These are phyloP conservation scores for Aschersonia sp. DNA, from an alignment of 2,329 filamentous ascomycete genomes.

Conservation along the genomic window DNA sequence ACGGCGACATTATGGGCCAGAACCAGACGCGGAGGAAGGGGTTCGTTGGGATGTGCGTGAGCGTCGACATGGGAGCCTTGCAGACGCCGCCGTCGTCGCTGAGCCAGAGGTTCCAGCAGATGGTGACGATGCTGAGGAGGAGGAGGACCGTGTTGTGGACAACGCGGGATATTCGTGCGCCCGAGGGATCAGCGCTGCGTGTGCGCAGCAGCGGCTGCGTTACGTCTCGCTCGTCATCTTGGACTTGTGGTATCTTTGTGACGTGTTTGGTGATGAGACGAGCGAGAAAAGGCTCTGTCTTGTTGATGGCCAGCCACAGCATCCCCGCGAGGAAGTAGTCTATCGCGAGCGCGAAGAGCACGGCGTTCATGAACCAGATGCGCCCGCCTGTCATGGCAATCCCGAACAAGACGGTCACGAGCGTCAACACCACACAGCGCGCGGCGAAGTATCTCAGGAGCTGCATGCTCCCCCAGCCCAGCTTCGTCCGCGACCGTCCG, in stretches of 20 bases:
- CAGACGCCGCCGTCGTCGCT: constrained; percentile 25
- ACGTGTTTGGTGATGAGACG: constrained; percentile 8
- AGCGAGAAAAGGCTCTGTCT: constrained; percentile 19
- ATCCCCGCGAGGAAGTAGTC: constrained; percentile 29
- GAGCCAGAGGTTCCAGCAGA: constrained; percentile 32
- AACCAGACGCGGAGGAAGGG: constrained; percentile 25
- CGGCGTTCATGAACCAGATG: constrained; percentile 26
- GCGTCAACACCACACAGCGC: constrained; percentile 20
- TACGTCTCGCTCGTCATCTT: constrained; percentile 9
- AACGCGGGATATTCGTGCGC: constrained; percentile 21
- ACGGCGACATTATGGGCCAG: constrained; percentile 16
- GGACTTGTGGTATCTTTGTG: constrained; percentile 3
- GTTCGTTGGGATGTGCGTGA: constrained; percentile 6
- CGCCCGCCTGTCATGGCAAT: constrained; percentile 16
- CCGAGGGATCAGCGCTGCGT: background rate
- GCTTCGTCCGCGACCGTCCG: constrained; percentile 21
- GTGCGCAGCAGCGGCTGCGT: constrained; percentile 15
- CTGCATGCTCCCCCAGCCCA: constrained; percentile 21
- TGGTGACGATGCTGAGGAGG: constrained; percentile 19
- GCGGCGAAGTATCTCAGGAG: constrained; percentile 24
- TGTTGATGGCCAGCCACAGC: constrained; percentile 22
- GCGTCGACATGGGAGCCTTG: background rate
- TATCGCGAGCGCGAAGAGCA: constrained; percentile 28
- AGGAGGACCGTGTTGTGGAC: constrained; percentile 22
- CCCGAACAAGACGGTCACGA: constrained; percentile 17